These are phyloP conservation scores for Crepidotus variabilis DNA, from an alignment of 768 basidiomycete genomes.

Conservation along the genomic window DNA sequence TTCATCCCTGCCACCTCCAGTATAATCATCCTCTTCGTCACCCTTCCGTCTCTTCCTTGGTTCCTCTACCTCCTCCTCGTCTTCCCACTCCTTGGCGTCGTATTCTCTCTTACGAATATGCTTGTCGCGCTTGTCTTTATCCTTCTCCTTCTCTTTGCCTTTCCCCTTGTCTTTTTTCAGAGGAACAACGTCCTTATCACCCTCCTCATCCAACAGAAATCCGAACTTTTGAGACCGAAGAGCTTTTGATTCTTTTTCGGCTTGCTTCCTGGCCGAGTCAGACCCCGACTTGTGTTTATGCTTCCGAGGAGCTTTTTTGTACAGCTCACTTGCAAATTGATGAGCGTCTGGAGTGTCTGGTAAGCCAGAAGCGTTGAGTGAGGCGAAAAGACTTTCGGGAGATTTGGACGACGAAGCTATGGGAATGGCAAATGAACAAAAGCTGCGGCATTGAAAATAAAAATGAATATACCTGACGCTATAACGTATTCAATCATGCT, in stretches of 20 bases:
- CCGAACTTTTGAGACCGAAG: slow-evolving; percentile 72
- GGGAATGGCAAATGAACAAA: neutral
- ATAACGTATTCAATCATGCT: slow-evolving; percentile 85
- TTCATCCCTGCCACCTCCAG: slow-evolving; percentile 25
- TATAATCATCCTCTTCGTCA: slow-evolving; percentile 34
- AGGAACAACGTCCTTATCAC: slow-evolving; percentile 35
- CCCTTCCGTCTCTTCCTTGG: slow-evolving; percentile 59
- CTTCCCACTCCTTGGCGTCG: slow-evolving; percentile 84
- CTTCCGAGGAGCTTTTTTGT: slow-evolving; percentile 72
- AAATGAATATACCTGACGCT: slow-evolving; percentile 63
- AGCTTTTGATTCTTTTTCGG: slow-evolving; percentile 72
- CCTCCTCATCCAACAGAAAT: slow-evolving; percentile 81
- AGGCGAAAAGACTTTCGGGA: slow-evolving; percentile 70
- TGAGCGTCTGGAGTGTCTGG: slow-evolving; percentile 80
- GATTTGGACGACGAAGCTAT: slow-evolving; percentile 67
- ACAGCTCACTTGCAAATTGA: slow-evolving; percentile 76
- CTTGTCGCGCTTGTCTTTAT: slow-evolving; percentile 51
- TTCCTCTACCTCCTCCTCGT: slow-evolving; percentile 76
- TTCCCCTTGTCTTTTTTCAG: slow-evolving; percentile 39
- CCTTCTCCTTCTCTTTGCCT: slow-evolving; percentile 42
- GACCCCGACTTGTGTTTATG: slow-evolving; percentile 44
- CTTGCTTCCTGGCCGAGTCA: slow-evolving; percentile 52
- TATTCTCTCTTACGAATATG: slow-evolving; percentile 78
- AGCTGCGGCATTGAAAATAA: neutral
- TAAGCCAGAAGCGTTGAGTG: slow-evolving; percentile 74